Base-by-base conservation (phyloP, 108 stramenopile genomes). In the Discostella stelligeroides region DNA sequence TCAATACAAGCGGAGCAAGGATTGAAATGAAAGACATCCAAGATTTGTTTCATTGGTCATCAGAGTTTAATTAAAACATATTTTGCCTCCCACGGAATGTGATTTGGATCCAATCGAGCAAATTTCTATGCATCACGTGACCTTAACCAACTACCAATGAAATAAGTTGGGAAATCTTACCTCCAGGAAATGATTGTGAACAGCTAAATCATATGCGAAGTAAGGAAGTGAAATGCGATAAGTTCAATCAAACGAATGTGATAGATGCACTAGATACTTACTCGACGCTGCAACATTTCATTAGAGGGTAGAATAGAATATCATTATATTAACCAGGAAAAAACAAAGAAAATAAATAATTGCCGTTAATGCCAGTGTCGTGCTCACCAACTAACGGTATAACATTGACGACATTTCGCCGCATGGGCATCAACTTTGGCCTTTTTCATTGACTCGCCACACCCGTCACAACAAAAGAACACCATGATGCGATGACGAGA, bases 1-100 rank as follows among this genome's bases (percentile, higher is more conserved):
- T n/a, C n/a, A n/a, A 62, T 30, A 54, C 39, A 49, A 30, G 57
- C 40, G 66, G 30, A 34, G n/a, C n/a, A 21, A 38, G 17, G 20
- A 42, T 45, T 17, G 40, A 21, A 41, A 15, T 28, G 30, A 56
- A 55, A 0, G 0, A 18, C 37, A 46, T 37, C 45, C 47, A 51
- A 56, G 29, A 30, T n/a, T n/a, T 4, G 42, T 5, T 21, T 43
- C 66, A 47, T 12, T 30, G 64, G 60, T 50, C 88, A 79, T 88
- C 89, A 94, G 86, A 89, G 92, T 94, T 94, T 94, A 94, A 94
- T 94, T 94, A 94, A 94, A 94, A 94, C 92, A 91, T 79, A 83
- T 76, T 79, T 76, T 76, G 84, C 67, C 92, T 88, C 90, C 86
- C 92, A 94, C 49, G 80, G 92, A 76, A 37, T 76, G 49, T 70